Evolutionary conservation across 2,329 filamentous ascomycete species (phyloP).

Genomic region (Hypomyces perniciosus): DNA sequence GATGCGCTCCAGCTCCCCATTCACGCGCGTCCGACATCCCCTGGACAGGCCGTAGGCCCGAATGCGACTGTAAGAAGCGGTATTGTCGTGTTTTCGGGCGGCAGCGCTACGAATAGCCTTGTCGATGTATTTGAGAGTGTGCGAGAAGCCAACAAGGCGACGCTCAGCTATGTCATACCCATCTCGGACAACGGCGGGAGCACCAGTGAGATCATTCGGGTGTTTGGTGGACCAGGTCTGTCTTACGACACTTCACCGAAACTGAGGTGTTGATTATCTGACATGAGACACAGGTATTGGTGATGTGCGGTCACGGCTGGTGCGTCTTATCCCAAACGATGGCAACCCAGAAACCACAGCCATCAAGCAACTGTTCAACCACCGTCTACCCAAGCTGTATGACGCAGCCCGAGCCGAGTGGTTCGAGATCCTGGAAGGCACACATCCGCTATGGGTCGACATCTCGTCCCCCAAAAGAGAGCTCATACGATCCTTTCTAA

Average conservation of each 20-base stretch:
- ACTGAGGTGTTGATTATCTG: not conserved
- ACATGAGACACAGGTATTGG: slow-evolving; percentile 46
- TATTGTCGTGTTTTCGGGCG: slow-evolving; percentile 84
- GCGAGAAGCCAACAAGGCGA: slow-evolving; percentile 57
- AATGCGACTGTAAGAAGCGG: slow-evolving; percentile 18
- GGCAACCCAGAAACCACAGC: slow-evolving; percentile 61
- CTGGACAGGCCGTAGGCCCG: slow-evolving; percentile 16
- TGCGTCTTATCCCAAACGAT: slow-evolving; percentile 73
- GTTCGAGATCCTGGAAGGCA: slow-evolving; percentile 82
- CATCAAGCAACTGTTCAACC: slow-evolving; percentile 80
- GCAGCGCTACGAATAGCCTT: slow-evolving; percentile 88
- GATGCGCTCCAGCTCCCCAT: slow-evolving; percentile 4
- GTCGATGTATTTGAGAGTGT: slow-evolving; percentile 80
- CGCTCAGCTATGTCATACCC: slow-evolving; percentile 80
- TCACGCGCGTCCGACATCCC: slow-evolving; percentile 1
- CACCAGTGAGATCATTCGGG: slow-evolving; percentile 86
- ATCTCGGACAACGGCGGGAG: slow-evolving; percentile 96
- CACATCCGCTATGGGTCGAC: slow-evolving; percentile 66
- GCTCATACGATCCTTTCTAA: slow-evolving; percentile 70
- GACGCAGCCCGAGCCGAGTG: slow-evolving; percentile 70
- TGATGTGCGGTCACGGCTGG: slow-evolving; percentile 56
- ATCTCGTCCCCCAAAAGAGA: slow-evolving; percentile 69
- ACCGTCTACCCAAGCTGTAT: slow-evolving; percentile 58
- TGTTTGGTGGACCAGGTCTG: slow-evolving; percentile 86
- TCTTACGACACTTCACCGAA: not conserved